Evolutionary conservation across 2,329 filamentous ascomycete species (phyloP).

Genomic region (Pleomassaria siparia): DNA sequence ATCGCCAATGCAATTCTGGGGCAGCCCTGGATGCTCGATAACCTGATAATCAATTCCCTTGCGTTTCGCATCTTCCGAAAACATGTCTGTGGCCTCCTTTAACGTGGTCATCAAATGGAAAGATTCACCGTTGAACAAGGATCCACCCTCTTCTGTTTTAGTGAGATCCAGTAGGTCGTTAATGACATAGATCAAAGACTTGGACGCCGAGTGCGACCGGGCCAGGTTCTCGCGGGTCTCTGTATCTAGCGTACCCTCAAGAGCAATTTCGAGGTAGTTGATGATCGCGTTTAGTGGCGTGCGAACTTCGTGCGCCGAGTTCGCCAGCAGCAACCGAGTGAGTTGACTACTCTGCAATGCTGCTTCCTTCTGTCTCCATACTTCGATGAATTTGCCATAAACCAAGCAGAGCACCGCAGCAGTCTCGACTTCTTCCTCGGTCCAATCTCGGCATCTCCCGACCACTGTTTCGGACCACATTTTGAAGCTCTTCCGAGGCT

Average conservation of each 20-base stretch:
- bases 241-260: constrained; percentile 76
- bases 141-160: constrained; percentile 80
- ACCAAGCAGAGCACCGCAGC: constrained; percentile 85
- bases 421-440: constrained; percentile 84
- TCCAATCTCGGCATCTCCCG: constrained; percentile 84
- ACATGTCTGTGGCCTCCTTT: constrained; percentile 75
- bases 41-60: constrained; percentile 75
- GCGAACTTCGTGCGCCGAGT: constrained; percentile 88
- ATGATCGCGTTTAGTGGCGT: constrained; percentile 92
- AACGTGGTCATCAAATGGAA: constrained; percentile 74
- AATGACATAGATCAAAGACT: constrained; percentile 90
- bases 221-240: constrained; percentile 84
- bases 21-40: constrained; percentile 67
- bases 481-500: constrained; percentile 78
- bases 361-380: constrained; percentile 88
- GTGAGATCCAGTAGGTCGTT: constrained; percentile 89
- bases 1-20: constrained; percentile 73
- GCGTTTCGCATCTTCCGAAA: constrained; percentile 70
- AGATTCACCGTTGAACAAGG: constrained; percentile 75
- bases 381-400: constrained; percentile 87
- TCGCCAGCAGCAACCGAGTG: constrained; percentile 76
- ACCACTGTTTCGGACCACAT: constrained; percentile 79
- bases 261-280: constrained; percentile 88
- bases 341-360: constrained; percentile 80
- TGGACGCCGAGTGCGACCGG: constrained; percentile 86